phyloP scores from a whole-genome alignment of 768 basidiomycete species.

The Amanita rimosa region DNA sequence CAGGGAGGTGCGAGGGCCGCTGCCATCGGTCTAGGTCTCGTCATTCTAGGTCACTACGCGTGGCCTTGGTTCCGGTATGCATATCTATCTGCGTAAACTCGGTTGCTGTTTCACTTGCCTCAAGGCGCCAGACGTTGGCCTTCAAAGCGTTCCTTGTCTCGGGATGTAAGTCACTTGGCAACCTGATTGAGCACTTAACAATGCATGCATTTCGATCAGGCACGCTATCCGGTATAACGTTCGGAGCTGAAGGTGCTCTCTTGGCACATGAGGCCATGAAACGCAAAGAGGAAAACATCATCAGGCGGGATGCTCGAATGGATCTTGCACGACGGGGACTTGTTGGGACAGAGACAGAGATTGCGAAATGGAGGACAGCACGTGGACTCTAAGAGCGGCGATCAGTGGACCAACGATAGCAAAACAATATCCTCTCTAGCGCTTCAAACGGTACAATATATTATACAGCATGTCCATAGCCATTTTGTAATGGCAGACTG shows the following conservation, averaged over 20 bases:
- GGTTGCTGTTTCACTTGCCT: neutral
- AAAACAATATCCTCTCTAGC: neutral
- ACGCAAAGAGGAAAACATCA: slow-evolving; percentile 53
- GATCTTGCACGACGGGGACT: slow-evolving; percentile 68
- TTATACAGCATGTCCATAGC: slow-evolving; percentile 3
- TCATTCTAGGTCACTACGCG: slow-evolving; percentile 52
- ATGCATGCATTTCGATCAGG: slow-evolving; percentile 14
- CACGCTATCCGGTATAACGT: slow-evolving; percentile 62
- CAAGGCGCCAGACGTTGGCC: slow-evolving; percentile 67
- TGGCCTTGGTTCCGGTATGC: slow-evolving; percentile 63
- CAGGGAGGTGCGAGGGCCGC: slow-evolving; percentile 47
- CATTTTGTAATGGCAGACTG: slow-evolving; percentile 1
- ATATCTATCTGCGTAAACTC: neutral
- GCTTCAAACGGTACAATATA: neutral
- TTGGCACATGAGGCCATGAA: slow-evolving; percentile 56
- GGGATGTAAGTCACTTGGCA: slow-evolving; percentile 38
- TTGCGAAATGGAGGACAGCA: slow-evolving; percentile 62
- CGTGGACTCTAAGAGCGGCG: slow-evolving; percentile 16
- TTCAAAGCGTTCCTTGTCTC: slow-evolving; percentile 75
- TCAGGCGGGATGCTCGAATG: slow-evolving; percentile 63
- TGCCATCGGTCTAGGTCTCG: slow-evolving; percentile 46
- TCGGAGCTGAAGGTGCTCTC: slow-evolving; percentile 69
- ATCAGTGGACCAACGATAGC: neutral
- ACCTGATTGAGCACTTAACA: slow-evolving; percentile 8
- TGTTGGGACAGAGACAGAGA: slow-evolving; percentile 76